Evolutionary conservation across 1,139 yeast genomes (phyloP).

Genomic region (Yamadazyma dendronema): DNA sequence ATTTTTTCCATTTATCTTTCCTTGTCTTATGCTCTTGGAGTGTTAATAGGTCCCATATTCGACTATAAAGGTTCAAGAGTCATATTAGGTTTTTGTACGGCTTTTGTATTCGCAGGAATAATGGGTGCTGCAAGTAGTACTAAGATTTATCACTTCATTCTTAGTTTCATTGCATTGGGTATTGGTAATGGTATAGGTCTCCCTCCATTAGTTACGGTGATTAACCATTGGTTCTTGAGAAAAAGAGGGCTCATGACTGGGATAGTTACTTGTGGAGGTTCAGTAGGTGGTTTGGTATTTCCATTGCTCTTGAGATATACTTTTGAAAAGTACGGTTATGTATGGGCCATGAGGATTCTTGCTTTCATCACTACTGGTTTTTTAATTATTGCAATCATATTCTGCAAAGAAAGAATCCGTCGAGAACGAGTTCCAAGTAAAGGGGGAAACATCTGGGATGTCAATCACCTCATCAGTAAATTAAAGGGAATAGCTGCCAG

Average conservation of each 20-base stretch:
- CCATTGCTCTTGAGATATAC: constrained; percentile 35
- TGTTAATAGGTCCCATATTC: constrained; percentile 38
- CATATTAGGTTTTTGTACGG: constrained; percentile 26
- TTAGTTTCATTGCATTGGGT: constrained; percentile 35
- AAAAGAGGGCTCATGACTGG: constrained; percentile 38
- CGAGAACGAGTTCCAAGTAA: constrained; percentile 3
- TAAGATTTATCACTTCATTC: constrained; percentile 34
- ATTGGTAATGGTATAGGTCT: constrained; percentile 35
- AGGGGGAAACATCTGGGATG: constrained; percentile 1
- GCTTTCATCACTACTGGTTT: constrained; percentile 28
- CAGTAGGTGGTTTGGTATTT: constrained; percentile 37
- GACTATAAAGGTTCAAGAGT: constrained; percentile 33
- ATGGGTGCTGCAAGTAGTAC: constrained; percentile 33
- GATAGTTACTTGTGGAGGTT: constrained; percentile 40
- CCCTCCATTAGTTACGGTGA: constrained; percentile 38
- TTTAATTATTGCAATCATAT: constrained; percentile 36
- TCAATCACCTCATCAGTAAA: not conserved
- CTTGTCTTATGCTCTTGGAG: constrained; percentile 31
- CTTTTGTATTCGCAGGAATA: constrained; percentile 30
- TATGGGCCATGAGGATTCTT: constrained; percentile 37
- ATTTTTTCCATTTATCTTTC: constrained; percentile 37
- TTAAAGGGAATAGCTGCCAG: constrained; percentile 3
- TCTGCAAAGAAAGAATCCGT: constrained; percentile 45
- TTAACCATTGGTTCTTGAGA: constrained; percentile 38
- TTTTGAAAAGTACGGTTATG: constrained; percentile 31